Conservation (phyloP, 768 basidiomycete species). For the Lentinula edodes region DNA sequence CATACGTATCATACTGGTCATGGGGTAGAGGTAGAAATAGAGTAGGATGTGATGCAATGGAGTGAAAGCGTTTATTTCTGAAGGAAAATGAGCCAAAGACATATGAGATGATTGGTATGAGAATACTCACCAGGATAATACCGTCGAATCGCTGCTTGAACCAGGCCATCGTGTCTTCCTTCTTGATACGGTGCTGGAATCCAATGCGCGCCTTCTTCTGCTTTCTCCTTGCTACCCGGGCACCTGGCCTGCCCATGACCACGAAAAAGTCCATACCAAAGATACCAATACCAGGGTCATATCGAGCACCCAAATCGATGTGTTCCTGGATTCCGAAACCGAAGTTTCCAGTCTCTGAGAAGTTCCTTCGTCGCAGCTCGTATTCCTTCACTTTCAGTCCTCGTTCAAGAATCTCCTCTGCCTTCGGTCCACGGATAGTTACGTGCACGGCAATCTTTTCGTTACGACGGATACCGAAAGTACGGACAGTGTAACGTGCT, state of each 20-base stretch:
- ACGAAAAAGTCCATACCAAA: slow-evolving; percentile 99
- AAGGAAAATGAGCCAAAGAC: not conserved
- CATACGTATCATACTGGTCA: slow-evolving; percentile 7
- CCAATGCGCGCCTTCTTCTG: slow-evolving; percentile 85
- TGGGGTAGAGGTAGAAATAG: not conserved
- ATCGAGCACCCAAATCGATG: slow-evolving; percentile 97
- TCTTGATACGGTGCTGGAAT: slow-evolving; percentile 84
- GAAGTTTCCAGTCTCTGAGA: slow-evolving; percentile 98
- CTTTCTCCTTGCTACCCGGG: slow-evolving; percentile 87
- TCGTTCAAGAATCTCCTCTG: slow-evolving; percentile 98
- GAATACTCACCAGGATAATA: slow-evolving; percentile 74
- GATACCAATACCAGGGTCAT: slow-evolving; percentile 98
- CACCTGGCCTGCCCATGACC: slow-evolving; percentile 95
- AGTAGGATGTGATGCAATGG: not conserved
- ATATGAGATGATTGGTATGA: not conserved
- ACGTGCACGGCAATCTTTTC: slow-evolving; percentile 99
- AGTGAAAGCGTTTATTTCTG: slow-evolving; percentile 10
- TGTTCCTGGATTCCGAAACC: slow-evolving; percentile 99
- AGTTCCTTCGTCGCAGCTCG: slow-evolving; percentile 95
- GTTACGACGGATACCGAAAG: slow-evolving; percentile 99
- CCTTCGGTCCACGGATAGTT: slow-evolving; percentile 98
- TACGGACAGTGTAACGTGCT: slow-evolving; percentile 98
- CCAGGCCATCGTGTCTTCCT: slow-evolving; percentile 96
- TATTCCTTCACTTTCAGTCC: slow-evolving; percentile 99
- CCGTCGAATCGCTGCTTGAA: slow-evolving; percentile 99